A percentile compares a stretch with the other conserved stretches of the same genome.
Conservation (phyloP, 805 yeast species). For the Teunomyces atbi region DNA sequence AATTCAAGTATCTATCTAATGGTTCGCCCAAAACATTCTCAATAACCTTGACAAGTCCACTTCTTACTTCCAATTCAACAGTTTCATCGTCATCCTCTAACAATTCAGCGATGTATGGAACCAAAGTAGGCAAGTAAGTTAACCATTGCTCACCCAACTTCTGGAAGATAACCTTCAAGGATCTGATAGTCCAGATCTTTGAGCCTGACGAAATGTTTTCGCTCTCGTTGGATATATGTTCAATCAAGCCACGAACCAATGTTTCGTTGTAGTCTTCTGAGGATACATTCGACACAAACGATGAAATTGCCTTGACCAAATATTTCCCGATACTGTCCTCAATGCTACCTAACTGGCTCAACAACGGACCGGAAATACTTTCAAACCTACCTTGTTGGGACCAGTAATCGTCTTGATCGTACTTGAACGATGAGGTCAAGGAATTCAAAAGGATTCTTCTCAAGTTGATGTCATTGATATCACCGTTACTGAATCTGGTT, state of each 20-base stretch:
- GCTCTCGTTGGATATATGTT: slow-evolving; percentile 45
- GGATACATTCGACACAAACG: slow-evolving; percentile 67
- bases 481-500: slow-evolving; percentile 44
- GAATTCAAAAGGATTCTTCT: slow-evolving; percentile 75
- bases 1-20: slow-evolving; percentile 73
- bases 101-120: slow-evolving; percentile 92
- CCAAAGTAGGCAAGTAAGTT: slow-evolving; percentile 84
- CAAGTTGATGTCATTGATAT: slow-evolving; percentile 47
- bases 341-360: slow-evolving; percentile 63
- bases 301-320: slow-evolving; percentile 74
- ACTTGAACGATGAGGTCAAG: slow-evolving; percentile 75
- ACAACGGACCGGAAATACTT: slow-evolving; percentile 57
- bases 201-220: slow-evolving; percentile 56
- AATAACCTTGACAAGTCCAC: slow-evolving; percentile 84
- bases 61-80: slow-evolving; percentile 87
- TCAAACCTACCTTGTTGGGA: slow-evolving; percentile 82
- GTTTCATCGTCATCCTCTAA: slow-evolving; percentile 94
- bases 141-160: slow-evolving; percentile 96
- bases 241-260: slow-evolving; percentile 44
- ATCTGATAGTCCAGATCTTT: slow-evolving; percentile 79
- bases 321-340: slow-evolving; percentile 77
- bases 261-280: slow-evolving; percentile 70
- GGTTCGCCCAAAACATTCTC: slow-evolving; percentile 95
- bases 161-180: slow-evolving; percentile 78
- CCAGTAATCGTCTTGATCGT: slow-evolving; percentile 96